Base-by-base conservation (phyloP, 371 early-diverging fungal species). In the Zopfochytrium polystomum region DNA sequence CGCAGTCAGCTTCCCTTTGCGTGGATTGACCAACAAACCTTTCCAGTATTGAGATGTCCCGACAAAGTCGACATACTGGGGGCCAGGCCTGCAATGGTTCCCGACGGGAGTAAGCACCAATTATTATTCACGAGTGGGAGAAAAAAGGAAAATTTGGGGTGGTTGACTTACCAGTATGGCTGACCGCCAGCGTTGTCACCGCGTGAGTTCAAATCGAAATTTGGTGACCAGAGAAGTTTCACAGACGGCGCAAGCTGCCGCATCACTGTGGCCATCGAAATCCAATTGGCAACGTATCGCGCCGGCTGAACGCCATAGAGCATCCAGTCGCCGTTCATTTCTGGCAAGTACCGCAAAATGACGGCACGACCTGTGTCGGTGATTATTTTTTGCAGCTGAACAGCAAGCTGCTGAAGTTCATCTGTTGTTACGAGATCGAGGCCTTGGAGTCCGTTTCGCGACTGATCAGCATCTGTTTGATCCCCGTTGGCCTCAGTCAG, bases 41-140 rank as follows among this genome's bases (percentile, higher is more conserved):
- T 66, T 60, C 68, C 63, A 76, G 63, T 73, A 76, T 2, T 70
- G 34, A 11, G 50, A 48, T 6, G 71, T n/a, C 18, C 79, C 77
- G 15, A 78, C 70, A 78, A 78, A 80, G 66, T 78, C 80, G 22
- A 80, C 80, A 49, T 70, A 66, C 3, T 71, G 72, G 45, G 72
- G 69, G 38, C 79, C 79, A 18, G 76, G 73, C 29, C 65, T 20
- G 7, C 47, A 75, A 46, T 46, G 7, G 7, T 25, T 7, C 20
- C 22, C 6, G 22, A 46, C 18, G 6, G 6, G 13, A 9, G 31
- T 13, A 22, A 7, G 32, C 52, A 18, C 9, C 22, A 1, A n/a
- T n/a, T n/a, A n/a, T n/a, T n/a, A n/a, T n/a, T n/a, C n/a, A n/a
- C n/a, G n/a, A n/a, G n/a, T n/a, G n/a, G n/a, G n/a, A n/a, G n/a